Evolutionary conservation across 2,329 filamentous ascomycete genomes (phyloP).

Genomic region (Grosmannia penicillata): DNA sequence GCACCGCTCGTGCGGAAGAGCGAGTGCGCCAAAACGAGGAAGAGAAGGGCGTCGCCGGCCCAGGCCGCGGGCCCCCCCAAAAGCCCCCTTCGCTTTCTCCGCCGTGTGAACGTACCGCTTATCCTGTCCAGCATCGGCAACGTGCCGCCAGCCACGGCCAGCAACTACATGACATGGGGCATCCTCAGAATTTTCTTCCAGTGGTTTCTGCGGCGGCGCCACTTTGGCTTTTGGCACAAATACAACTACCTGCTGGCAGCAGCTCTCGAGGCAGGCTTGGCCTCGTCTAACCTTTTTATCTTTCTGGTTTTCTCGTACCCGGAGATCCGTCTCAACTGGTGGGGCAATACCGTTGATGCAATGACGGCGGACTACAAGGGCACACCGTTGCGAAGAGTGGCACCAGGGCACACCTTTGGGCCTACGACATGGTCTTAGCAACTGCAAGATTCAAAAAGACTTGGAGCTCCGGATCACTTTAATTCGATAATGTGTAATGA

Average conservation of each 20-base stretch:
- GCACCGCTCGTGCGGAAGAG: too few species aligned
- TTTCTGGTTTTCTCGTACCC: conserved; percentile 42
- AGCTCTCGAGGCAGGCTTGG: conserved; percentile 52
- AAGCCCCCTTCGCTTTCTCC: conserved; percentile 11
- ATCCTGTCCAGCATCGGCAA: conserved; percentile 46
- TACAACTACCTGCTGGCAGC: conserved; percentile 65
- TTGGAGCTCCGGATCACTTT: too few species aligned
- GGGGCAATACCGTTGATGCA: background rate
- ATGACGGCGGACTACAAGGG: background rate
- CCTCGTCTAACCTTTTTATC: conserved; percentile 50
- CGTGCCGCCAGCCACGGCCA: conserved; percentile 52
- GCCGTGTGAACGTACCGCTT: conserved; percentile 52
- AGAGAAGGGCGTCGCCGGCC: conserved; percentile 40
- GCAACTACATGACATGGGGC: conserved; percentile 59
- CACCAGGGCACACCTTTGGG: background rate
- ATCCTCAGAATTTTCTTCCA: conserved; percentile 54
- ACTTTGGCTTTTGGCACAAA: conserved; percentile 57
- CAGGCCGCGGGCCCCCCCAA: conserved; percentile 15
- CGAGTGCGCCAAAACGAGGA: too few species aligned
- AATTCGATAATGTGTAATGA: too few species aligned
- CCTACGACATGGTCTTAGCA: background rate
- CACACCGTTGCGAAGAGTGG: background rate
- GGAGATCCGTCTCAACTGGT: background rate
- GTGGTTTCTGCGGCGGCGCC: conserved; percentile 47
- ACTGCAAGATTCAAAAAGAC: background rate